phyloP scores from a whole-genome alignment of 257 asterid species.

The Paraleonurus japonicus region DNA sequence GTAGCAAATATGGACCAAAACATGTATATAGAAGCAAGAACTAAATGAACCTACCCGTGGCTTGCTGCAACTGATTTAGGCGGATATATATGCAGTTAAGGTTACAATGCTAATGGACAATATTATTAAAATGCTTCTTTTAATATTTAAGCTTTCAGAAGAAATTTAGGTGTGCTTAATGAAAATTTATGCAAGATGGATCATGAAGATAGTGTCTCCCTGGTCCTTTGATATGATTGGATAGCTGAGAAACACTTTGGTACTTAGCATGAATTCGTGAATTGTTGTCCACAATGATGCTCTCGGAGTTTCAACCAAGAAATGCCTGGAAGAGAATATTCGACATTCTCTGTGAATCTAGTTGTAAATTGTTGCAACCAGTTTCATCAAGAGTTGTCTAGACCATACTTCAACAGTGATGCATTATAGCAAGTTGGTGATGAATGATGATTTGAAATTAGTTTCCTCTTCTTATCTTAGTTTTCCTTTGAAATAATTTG shows the following conservation, averaged over 20 bases:
- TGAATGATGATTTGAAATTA: not conserved
- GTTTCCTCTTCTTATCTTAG: not conserved
- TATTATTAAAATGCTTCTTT: not conserved
- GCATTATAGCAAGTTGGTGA: constrained; percentile 1
- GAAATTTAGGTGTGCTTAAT: not conserved
- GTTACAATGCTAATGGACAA: not conserved
- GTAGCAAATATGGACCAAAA: not conserved
- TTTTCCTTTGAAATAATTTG: not conserved
- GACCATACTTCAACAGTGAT: not conserved
- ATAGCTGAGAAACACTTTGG: not conserved
- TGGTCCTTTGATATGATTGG: constrained; percentile 1
- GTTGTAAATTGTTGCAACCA: not conserved
- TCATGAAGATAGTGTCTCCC: not conserved
- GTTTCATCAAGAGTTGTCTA: constrained; percentile 3
- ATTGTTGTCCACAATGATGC: not conserved
- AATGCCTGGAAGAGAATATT: not conserved
- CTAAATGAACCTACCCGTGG: not conserved
- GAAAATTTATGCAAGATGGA: not conserved
- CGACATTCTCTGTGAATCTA: not conserved
- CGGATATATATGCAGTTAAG: not conserved
- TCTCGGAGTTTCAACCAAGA: not conserved
- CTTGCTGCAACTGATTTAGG: not conserved
- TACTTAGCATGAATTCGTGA: not conserved
- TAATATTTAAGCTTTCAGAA: not conserved
- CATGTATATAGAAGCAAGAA: not conserved